These are phyloP conservation scores for Globisporangium ultimum DNA, from an alignment of 352 stramenopile genomes.

Conservation along the genomic window DNA sequence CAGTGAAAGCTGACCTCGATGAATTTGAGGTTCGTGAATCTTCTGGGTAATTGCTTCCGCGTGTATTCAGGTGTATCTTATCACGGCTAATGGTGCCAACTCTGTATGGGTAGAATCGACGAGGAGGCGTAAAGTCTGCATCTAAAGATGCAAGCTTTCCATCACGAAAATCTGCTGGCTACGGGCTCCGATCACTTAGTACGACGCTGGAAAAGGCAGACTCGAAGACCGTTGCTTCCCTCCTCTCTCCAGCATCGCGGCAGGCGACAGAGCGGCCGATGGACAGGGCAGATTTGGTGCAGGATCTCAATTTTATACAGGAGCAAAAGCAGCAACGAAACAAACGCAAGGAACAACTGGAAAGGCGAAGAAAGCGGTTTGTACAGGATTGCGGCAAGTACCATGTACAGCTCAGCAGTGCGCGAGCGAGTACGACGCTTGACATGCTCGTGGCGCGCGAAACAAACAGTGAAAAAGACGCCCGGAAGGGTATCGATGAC, in stretches of 20 bases:
- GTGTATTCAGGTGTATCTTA: not conserved
- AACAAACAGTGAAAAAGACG: slow-evolving; percentile 45
- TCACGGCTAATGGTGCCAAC: not conserved
- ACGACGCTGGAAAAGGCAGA: slow-evolving; percentile 31
- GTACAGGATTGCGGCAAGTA: slow-evolving; percentile 45
- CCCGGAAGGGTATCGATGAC: slow-evolving; percentile 34
- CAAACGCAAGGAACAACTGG: slow-evolving; percentile 48
- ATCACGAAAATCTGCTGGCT: slow-evolving; percentile 51
- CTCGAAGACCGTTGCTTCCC: not conserved
- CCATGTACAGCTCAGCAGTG: slow-evolving; percentile 23
- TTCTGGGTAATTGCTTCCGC: not conserved
- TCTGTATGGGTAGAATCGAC: not conserved
- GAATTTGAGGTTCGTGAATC: slow-evolving; percentile 48
- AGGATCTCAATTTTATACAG: slow-evolving; percentile 27
- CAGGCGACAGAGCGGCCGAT: slow-evolving; percentile 6
- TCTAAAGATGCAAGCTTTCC: slow-evolving; percentile 8
- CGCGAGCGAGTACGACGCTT: slow-evolving; percentile 30
- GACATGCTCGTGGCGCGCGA: slow-evolving; percentile 39
- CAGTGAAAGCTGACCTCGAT: slow-evolving; percentile 45
- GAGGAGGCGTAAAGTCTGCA: slow-evolving; percentile 1
- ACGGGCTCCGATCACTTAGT: slow-evolving; percentile 63
- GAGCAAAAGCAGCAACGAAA: slow-evolving; percentile 48
- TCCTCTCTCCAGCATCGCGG: slow-evolving; percentile 1
- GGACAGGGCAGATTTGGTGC: not conserved
- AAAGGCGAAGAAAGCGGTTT: slow-evolving; percentile 55